phyloP scores from a whole-genome alignment of 1,284 basidiomycete genomes.

The Ganoderma lingzhi region DNA sequence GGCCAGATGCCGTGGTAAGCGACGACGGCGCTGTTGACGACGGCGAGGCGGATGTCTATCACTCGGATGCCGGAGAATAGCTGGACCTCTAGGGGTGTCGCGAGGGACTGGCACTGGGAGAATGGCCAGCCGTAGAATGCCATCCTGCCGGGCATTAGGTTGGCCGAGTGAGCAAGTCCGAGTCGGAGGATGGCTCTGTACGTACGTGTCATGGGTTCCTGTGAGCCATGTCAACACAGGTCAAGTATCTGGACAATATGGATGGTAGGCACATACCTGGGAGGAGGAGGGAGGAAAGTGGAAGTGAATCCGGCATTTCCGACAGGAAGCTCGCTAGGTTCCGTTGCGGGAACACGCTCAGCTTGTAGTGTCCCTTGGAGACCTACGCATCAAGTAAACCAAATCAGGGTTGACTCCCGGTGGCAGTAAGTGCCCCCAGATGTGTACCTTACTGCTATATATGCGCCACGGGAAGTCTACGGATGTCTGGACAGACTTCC shows the following conservation, averaged over 20 bases:
- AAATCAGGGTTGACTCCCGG: background rate
- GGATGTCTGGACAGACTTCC: conserved; percentile 52
- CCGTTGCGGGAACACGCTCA: conserved; percentile 66
- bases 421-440: background rate
- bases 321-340: conserved; percentile 68
- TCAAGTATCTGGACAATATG: background rate
- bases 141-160: conserved; percentile 53
- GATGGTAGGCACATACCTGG: conserved; percentile 59
- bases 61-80: conserved; percentile 78
- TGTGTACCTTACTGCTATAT: conserved; percentile 57
- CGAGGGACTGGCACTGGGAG: conserved; percentile 72
- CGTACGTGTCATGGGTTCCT: conserved; percentile 80
- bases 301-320: conserved; percentile 68
- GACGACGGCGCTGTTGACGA: conserved; percentile 67
- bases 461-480: conserved; percentile 63
- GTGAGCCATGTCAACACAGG: background rate
- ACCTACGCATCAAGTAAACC: conserved; percentile 28
- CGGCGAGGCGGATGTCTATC: conserved; percentile 82
- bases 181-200: conserved; percentile 17
- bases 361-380: conserved; percentile 44
- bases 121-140: conserved; percentile 84
- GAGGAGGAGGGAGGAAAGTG: conserved; percentile 75
- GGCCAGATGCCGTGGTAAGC: conserved; percentile 86
- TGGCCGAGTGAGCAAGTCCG: background rate
- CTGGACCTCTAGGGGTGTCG: conserved; percentile 63